Conservation (phyloP, 2,329 filamentous ascomycete species). For the Epichloe typhina region DNA sequence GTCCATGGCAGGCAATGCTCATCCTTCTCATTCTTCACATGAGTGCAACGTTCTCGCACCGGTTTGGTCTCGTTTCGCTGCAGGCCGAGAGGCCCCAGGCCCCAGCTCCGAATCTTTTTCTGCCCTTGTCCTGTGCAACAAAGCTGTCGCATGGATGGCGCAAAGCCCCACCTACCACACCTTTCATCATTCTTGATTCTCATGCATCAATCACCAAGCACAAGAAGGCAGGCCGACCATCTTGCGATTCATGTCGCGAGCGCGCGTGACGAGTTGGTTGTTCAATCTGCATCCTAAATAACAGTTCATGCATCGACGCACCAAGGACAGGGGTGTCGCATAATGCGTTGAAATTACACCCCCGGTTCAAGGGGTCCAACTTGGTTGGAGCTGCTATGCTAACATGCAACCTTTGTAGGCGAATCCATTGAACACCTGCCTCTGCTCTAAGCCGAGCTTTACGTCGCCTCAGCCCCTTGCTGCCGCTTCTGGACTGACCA, state of each 20-base stretch:
- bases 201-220: not conserved
- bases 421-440: constrained; percentile 91
- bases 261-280: not conserved
- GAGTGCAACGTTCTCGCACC: not conserved
- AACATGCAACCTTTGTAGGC: constrained; percentile 37
- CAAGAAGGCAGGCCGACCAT: not conserved
- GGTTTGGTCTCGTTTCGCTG: not conserved
- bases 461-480: constrained; percentile 87
- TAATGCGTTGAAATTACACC: constrained; percentile 1
- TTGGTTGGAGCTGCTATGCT: not conserved
- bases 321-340: not conserved
- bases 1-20: not conserved
- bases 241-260: not conserved
- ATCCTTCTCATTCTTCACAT: not conserved
- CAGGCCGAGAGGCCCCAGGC: not conserved
- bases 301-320: not conserved
- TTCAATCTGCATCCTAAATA: not conserved
- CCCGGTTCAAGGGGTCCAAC: not conserved
- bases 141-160: not conserved
- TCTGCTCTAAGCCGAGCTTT: constrained; percentile 82
- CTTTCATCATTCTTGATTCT: not conserved
- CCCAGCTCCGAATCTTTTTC: not conserved
- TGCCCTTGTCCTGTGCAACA: not conserved
- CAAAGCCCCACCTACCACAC: not conserved
- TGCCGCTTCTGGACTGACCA: constrained; percentile 82